A percentile compares a stretch with the other conserved stretches of the same genome.
These are phyloP conservation scores for Thyridium curvatum DNA, from an alignment of 2,329 filamentous ascomycete genomes.

Conservation along the genomic window DNA sequence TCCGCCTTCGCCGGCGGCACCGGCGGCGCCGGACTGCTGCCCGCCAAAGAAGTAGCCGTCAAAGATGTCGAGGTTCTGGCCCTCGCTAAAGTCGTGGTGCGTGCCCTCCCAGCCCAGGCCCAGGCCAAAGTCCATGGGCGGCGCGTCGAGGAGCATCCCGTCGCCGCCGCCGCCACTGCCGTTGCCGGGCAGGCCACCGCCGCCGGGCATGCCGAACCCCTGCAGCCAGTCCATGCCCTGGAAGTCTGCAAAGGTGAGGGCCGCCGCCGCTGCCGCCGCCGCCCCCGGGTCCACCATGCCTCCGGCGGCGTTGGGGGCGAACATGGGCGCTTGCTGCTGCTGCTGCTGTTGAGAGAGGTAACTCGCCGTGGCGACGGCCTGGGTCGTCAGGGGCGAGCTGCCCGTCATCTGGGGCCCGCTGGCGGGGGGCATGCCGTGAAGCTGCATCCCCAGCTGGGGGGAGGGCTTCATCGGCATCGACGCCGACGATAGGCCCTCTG, in stretches of 20 bases:
- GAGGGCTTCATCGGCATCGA: constrained; percentile 9
- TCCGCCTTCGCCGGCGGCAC: constrained; percentile 2
- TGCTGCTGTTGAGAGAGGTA: constrained; percentile 17
- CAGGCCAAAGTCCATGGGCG: constrained; percentile 59
- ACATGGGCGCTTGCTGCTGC: constrained; percentile 14
- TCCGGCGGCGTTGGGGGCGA: no score
- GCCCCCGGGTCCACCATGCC: no score
- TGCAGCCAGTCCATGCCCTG: constrained; percentile 51
- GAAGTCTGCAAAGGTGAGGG: constrained; percentile 37
- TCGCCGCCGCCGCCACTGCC: constrained; percentile 13
- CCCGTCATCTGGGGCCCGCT: background rate
- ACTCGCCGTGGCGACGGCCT: constrained; percentile 23
- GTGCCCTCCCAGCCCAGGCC: constrained; percentile 59
- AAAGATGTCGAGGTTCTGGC: constrained; percentile 59
- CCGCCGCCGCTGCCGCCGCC: constrained; percentile 11
- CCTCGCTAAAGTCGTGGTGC: constrained; percentile 56
- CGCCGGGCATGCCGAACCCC: constrained; percentile 18
- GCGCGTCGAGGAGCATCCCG: constrained; percentile 28
- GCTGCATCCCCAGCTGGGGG: no score
- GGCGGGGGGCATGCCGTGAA: no score
- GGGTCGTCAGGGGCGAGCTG: constrained; percentile 23
- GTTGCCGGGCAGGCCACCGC: constrained; percentile 11
- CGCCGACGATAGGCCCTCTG: constrained; percentile 9
- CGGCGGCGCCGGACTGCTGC: constrained; percentile 30
- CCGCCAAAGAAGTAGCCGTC: constrained; percentile 69